A percentile compares a stretch with the other conserved stretches of the same genome.
phyloP scores from a whole-genome alignment of 2,329 filamentous ascomycete species.

The Lecanosticta acicola region DNA sequence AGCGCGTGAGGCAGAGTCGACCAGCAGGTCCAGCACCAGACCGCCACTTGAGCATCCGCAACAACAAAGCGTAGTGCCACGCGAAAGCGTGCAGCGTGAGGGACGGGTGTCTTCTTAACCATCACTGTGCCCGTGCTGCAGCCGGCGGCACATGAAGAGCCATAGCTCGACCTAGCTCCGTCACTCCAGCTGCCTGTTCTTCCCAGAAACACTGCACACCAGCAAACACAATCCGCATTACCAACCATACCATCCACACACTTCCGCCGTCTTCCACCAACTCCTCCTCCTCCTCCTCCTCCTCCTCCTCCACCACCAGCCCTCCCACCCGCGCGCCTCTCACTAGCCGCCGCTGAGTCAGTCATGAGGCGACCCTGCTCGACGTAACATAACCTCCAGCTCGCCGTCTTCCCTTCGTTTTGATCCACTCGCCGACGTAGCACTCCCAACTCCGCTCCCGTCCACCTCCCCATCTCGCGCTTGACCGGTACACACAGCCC shows the following conservation, averaged over 20 bases:
- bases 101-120: neutral
- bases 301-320: neutral
- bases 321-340: neutral
- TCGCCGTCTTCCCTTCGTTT: neutral
- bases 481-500: neutral
- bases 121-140: too few relatives aligned
- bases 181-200: neutral
- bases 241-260: neutral
- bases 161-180: neutral
- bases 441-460: neutral
- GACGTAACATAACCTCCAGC: conserved; percentile 4
- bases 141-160: neutral
- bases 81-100: neutral
- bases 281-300: neutral
- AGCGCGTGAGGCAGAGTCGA: neutral
- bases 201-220: too few relatives aligned
- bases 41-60: neutral
- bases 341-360: conserved; percentile 1
- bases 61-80: neutral
- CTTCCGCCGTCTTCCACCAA: neutral
- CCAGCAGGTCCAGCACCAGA: neutral
- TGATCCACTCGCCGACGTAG: neutral
- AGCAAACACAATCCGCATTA: neutral
- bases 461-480: neutral
- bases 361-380: conserved; percentile 6